A percentile compares a stretch with the other conserved stretches of the same genome.
phyloP scores from a whole-genome alignment of 345 rosid genomes.

The Moricandia moricandioides region DNA sequence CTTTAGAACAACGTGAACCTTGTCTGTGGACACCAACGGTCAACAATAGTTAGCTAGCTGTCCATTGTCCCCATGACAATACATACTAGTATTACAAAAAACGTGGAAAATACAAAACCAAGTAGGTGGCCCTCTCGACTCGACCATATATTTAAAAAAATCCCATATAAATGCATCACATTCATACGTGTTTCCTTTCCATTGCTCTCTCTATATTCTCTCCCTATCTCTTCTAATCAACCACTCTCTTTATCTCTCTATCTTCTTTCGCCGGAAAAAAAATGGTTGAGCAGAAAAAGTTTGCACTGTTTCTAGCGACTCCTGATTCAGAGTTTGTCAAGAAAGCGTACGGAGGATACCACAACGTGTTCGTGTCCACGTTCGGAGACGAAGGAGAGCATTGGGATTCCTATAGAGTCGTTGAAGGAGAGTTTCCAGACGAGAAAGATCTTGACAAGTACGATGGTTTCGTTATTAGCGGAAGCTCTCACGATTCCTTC shows the following conservation, averaged over 20 bases:
- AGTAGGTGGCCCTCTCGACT: constrained; percentile 19
- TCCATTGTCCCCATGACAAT: neutral
- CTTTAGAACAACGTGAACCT: neutral
- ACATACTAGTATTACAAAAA: neutral
- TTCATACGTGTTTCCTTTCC: neutral
- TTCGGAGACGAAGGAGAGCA: constrained; percentile 77
- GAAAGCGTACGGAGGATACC: constrained; percentile 72
- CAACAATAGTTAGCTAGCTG: constrained; percentile 26
- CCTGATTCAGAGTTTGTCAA: constrained; percentile 74
- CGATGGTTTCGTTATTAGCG: constrained; percentile 80
- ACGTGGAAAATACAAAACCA: constrained; percentile 22
- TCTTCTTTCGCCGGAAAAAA: neutral
- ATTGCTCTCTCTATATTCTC: neutral
- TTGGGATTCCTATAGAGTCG: constrained; percentile 78
- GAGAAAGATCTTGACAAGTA: constrained; percentile 55
- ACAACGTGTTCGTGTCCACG: constrained; percentile 64
- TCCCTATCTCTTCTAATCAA: neutral
- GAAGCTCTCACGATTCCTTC: constrained; percentile 81
- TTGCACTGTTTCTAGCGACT: constrained; percentile 63
- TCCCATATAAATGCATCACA: constrained; percentile 8
- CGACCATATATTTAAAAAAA: neutral
- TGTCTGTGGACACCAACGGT: constrained; percentile 3
- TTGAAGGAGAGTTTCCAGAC: constrained; percentile 76
- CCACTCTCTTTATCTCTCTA: neutral
- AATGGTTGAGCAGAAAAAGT: constrained; percentile 45